These are phyloP conservation scores for Telopea speciosissima DNA, from an alignment of 177 flowering plant species.

Conservation along the genomic window DNA sequence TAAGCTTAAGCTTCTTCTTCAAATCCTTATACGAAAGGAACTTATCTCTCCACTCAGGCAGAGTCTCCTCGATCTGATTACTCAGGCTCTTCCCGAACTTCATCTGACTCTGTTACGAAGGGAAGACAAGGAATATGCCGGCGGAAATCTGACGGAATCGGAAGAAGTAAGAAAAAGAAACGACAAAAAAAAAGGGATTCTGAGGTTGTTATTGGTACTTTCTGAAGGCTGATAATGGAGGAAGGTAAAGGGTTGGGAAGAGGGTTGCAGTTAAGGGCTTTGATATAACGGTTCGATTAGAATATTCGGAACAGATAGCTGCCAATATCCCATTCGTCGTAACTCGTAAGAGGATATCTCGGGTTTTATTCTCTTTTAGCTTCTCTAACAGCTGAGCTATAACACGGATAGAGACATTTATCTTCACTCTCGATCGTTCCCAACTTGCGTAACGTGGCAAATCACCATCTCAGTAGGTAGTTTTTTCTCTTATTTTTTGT, in stretches of 20 bases:
- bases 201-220: not conserved
- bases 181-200: too few species aligned
- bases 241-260: not conserved
- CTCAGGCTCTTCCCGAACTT: conserved; percentile 19
- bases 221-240: too few species aligned
- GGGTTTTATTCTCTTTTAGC: conserved; percentile 6
- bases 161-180: too few species aligned
- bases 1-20: conserved; percentile 11
- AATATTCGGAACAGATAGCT: conserved; percentile 1
- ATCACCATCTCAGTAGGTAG: too few species aligned
- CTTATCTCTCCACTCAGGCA: conserved; percentile 22
- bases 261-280: too few species aligned
- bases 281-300: not conserved
- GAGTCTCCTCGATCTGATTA: conserved; percentile 15
- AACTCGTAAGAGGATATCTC: conserved; percentile 13
- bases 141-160: not conserved
- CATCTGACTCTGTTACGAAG: not conserved
- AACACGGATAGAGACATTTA: too few species aligned
- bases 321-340: conserved; percentile 5
- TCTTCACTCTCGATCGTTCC: too few species aligned
- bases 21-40: conserved; percentile 17
- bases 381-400: too few species aligned
- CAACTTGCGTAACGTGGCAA: too few species aligned
- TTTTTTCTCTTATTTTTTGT: too few species aligned
- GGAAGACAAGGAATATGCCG: not conserved